phyloP scores from a whole-genome alignment of 108 stramenopile species.

The Cyclotella cryptica region DNA sequence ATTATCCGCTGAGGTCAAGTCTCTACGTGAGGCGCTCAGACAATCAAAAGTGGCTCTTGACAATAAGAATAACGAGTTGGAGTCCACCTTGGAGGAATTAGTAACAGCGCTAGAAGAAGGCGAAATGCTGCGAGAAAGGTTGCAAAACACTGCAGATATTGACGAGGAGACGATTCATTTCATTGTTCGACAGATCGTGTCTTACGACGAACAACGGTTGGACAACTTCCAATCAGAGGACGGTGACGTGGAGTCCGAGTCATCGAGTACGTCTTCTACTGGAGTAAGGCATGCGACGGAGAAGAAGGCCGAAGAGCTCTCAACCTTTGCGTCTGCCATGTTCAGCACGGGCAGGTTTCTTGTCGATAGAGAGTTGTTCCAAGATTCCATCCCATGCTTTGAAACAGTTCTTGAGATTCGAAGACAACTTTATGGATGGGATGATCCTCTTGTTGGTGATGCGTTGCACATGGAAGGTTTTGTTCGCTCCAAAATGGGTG shows the following conservation, averaged over 20 bases:
- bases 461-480: conserved; percentile 53
- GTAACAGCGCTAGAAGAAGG: conserved; percentile 34
- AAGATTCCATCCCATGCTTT: conserved; percentile 49
- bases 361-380: conserved; percentile 39
- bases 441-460: conserved; percentile 53
- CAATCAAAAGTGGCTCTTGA: conserved; percentile 25
- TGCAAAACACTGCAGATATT: conserved; percentile 38
- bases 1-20: conserved; percentile 33
- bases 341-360: conserved; percentile 49
- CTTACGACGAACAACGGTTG: conserved; percentile 18
- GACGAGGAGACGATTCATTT: conserved; percentile 46
- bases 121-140: conserved; percentile 27
- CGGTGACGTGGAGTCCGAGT: conserved; percentile 28
- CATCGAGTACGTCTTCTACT: conserved; percentile 23
- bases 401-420: conserved; percentile 46
- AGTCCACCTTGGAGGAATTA: conserved; percentile 39
- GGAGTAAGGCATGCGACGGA: conserved; percentile 11
- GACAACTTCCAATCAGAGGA: conserved; percentile 28
- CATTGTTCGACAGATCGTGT: conserved; percentile 35
- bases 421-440: conserved; percentile 48
- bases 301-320: conserved; percentile 32
- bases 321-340: conserved; percentile 43
- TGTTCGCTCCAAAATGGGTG: conserved; percentile 42
- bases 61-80: conserved; percentile 31
- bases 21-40: conserved; percentile 29